A percentile compares a stretch with the other conserved stretches of the same genome.
phyloP scores from a whole-genome alignment of 2,329 filamentous ascomycete genomes.

The Capronia coronata region DNA sequence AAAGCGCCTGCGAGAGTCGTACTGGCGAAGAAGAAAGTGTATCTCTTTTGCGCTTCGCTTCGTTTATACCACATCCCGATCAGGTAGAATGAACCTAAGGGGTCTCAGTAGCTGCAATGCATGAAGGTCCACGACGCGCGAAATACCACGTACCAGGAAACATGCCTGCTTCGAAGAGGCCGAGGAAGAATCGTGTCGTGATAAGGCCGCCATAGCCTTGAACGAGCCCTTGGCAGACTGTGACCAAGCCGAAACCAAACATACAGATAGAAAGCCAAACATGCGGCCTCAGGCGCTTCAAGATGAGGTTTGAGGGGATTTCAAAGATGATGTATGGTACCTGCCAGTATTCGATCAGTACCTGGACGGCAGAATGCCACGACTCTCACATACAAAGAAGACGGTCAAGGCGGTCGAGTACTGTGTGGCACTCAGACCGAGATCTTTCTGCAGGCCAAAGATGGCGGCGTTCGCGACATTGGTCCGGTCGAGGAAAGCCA shows the following conservation, averaged over 20 bases:
- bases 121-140: neutral
- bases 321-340: slow-evolving; percentile 63
- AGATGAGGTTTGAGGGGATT: slow-evolving; percentile 65
- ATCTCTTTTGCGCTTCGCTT: slow-evolving; percentile 81
- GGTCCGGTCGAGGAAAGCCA: slow-evolving; percentile 45
- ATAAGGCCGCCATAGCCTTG: slow-evolving; percentile 71
- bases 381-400: slow-evolving; percentile 53
- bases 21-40: slow-evolving; percentile 80
- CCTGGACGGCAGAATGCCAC: neutral
- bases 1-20: slow-evolving; percentile 58
- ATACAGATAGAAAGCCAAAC: slow-evolving; percentile 75
- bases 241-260: slow-evolving; percentile 72
- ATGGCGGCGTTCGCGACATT: slow-evolving; percentile 73
- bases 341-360: neutral
- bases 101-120: neutral
- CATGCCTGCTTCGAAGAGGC: slow-evolving; percentile 67
- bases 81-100: slow-evolving; percentile 28
- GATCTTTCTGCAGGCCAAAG: slow-evolving; percentile 58
- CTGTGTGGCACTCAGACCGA: slow-evolving; percentile 51
- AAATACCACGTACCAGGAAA: slow-evolving; percentile 25
- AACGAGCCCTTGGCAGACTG: slow-evolving; percentile 69
- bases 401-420: slow-evolving; percentile 74
- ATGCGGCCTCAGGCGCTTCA: slow-evolving; percentile 62
- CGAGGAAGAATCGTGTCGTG: slow-evolving; percentile 77
- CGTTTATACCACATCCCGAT: slow-evolving; percentile 73